Evolutionary conservation across 2,329 filamentous ascomycete genomes (phyloP), one percentile per base, ranked within the genome.

Genomic region (Penicillium fuscoglaucum): DNA sequence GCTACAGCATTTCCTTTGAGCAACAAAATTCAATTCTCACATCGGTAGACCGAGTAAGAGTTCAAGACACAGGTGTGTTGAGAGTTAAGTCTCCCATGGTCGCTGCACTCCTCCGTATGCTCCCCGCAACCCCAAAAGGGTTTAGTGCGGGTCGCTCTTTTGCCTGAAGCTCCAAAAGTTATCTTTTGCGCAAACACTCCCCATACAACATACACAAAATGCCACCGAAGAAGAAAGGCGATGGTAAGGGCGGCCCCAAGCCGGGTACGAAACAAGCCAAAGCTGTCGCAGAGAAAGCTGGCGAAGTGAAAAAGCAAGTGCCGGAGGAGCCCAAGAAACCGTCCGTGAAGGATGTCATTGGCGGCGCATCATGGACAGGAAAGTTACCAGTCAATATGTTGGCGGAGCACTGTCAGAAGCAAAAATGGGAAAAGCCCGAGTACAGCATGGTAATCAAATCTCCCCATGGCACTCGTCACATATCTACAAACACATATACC

Each of bases 291-390:
- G 72, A 75, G 60, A 66, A 66, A 60, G 62, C 68, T 5, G 60
- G 65, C 28, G 70, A 72, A 55, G 70, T 56, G 41, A 68, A 70
- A 65, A 75, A 69, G 61, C 71, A 63, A 59, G 63, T 61, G 56
- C 68, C 73, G 17, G 75, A 78, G 40, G 74, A 77, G 61, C 80
- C 79, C n/a, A 86, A 85, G 72, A 85, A 83, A 66, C 84, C 85
- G 41, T 81, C 85, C 49, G 84, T 83, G 24, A 79, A 84, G 75
- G 91, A 96, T 67, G 80, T 99, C 64, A 96, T 99, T 70, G 95
- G 92, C 43, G 95, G 95, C 49, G 87, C 91, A 58, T 97, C 92
- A 66, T 99, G 95, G 95, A 99, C 95, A 0, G 95, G 95, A 41
- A 99, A 99, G 74, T 80, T 99, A 33, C 95, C 95, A 1, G 90